Evolutionary conservation across 1,284 basidiomycete genomes (phyloP), one percentile per base, ranked within the genome.

Genomic region (Malassezia furfur): DNA sequence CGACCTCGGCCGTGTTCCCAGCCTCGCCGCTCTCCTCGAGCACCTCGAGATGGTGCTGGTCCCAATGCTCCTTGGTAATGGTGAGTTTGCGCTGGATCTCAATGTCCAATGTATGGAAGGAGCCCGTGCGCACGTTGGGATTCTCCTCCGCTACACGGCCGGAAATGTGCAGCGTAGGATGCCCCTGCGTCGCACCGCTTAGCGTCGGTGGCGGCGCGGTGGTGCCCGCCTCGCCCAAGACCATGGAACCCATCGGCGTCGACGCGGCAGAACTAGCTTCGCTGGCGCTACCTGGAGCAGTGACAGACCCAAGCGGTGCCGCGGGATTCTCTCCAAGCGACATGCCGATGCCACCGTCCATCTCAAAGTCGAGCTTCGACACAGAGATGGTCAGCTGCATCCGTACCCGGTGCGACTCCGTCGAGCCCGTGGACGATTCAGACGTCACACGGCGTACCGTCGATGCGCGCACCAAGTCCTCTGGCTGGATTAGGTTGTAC

Each of bases 1-100:
- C 94, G 1, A 99, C 87, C 75, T 99, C 93, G 2, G 94, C 94
- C 0, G 91, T 89, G 66, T 86, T 80, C 19, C 90, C 91, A n/a
- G 88, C 89, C 46, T 88, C 80, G 54, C 88, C 89, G 34, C 89
- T 83, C 65, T 98, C 94, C 50, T 85, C 80, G 0, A 98, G 82
- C 25, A 91, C 80, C 48, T 85, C 81, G 21, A 88, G 75, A 6
- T 91, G 86, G 50, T 98, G 79, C 55, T 85, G 87, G 72, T 98
- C 94, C 94, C 94, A 99, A n/a, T 56, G 65, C 25, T 81, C 80
- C 76, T 98, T 99, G 69, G 87, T 86, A 63, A 99, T 86, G 39
- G 89, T 83, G 54, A 99, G 82, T 69, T 91, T 85, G n/a, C 91
- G 81, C 75, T 94, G 88, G 5, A 83, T 80, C 74, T 98, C 94